Evolutionary conservation across 2,329 filamentous ascomycete species (phyloP), one percentile per base, ranked within the genome.

Genomic region (Huntiella omanensis): DNA sequence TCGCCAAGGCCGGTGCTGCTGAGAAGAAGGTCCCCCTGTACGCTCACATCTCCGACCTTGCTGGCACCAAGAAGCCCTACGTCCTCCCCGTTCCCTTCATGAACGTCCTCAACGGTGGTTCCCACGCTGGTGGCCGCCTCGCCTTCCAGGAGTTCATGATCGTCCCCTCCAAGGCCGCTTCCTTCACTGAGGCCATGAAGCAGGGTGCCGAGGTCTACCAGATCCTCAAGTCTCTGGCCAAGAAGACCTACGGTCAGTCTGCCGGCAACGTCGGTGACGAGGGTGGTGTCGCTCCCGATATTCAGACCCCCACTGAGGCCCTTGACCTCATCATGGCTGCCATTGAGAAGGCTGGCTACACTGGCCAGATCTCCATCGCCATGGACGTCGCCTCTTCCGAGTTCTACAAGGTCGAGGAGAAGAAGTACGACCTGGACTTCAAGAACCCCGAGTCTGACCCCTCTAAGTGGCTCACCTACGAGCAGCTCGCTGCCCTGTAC

Each of bases 391-490:
- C 91, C 55, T 95, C 91, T 54, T 93, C 83, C 73, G 91, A 98
- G 68, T 98, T 98, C 77, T 98, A 98, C 82, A 96, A 96, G 73
- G 67, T 71, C 59, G 84, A 91, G 45, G 88, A 70, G 64, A 95
- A 96, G 83, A 96, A 96, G 76, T 98, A 98, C 77, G 91, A 98
- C 63, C 76, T 98, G 54, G 91, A 96, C 80, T 98, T 96, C 84
- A 96, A 98, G 84, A 98, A 98, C 79, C 88, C 91, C 60, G 81
- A 96, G 54, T 91, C 82, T 64, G 91, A 98, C 72, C 75, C 79
- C 62, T 75, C 68, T 73, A 96, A 98, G 78, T 96, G 91, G 91
- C 73, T 98, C 73, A 94, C 84, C 57, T 96, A 96, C 69, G 85
- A 96, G 75, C 73, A 98, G 71, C 82, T 98, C 53, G 88, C 91